Percentiles rank a stretch among this genome's conserved stretches.
Conservation (phyloP, 177 flowering plant species). For the Telopea speciosissima region DNA sequence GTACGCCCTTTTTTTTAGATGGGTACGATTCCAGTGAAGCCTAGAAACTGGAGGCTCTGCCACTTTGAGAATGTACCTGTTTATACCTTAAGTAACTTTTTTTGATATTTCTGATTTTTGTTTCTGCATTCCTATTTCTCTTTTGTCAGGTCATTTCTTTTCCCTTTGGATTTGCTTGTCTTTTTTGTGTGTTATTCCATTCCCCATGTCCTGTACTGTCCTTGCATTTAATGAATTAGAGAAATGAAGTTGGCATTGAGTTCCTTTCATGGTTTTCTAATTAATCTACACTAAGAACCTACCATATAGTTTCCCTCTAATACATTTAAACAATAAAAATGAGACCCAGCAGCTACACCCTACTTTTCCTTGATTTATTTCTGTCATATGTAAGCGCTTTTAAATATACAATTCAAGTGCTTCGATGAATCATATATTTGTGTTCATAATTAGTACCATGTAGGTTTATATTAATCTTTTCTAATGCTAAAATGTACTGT, state of each 20-base stretch:
- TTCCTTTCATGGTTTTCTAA: too few species aligned
- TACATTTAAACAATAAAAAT: neutral
- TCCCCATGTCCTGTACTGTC: neutral
- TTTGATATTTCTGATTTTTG: neutral
- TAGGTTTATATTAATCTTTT: neutral
- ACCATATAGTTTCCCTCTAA: neutral
- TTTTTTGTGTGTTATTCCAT: too few species aligned
- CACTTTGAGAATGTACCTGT: neutral
- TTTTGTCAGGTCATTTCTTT: neutral
- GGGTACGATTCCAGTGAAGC: neutral
- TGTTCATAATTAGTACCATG: neutral
- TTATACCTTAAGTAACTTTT: neutral
- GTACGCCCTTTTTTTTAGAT: too few species aligned
- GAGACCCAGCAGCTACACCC: neutral
- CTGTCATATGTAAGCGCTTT: neutral
- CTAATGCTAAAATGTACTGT: neutral
- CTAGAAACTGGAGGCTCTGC: neutral
- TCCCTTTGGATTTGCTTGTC: neutral
- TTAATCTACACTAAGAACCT: neutral
- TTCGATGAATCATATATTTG: neutral
- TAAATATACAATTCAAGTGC: neutral
- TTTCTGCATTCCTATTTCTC: neutral
- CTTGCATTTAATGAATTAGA: too few species aligned
- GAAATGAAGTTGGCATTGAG: too few species aligned
- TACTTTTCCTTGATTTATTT: too few species aligned